A percentile compares a stretch with the other conserved stretches of the same genome.
Evolutionary conservation across 352 stramenopile genomes (phyloP).

Genomic region (Pythium coloratum): DNA sequence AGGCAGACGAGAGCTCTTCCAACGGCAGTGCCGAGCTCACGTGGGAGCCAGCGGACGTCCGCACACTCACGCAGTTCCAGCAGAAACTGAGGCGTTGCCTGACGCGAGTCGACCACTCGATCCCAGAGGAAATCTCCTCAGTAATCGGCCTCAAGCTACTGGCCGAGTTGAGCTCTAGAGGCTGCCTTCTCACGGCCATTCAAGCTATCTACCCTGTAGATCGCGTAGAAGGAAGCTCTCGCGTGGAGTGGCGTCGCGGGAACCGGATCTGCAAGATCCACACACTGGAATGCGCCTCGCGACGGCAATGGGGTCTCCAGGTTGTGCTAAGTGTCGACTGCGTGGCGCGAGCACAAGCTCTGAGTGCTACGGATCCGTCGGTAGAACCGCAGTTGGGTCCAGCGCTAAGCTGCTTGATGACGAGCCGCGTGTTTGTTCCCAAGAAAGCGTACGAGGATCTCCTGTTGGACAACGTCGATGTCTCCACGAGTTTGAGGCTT

Average conservation of each 20-base stretch:
- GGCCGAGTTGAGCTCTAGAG: not conserved
- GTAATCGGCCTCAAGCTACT: not conserved
- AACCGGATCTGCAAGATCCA: conserved; percentile 36
- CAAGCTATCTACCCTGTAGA: conserved; percentile 22
- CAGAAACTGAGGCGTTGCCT: conserved; percentile 5
- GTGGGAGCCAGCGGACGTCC: conserved; percentile 17
- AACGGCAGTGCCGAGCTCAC: not conserved
- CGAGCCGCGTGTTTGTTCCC: conserved; percentile 33
- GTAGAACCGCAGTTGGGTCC: conserved; percentile 11
- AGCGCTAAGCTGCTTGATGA: conserved; percentile 10
- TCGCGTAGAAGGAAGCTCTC: not conserved
- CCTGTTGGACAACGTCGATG: not conserved
- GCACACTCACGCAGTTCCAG: conserved; percentile 8
- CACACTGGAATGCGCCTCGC: conserved; percentile 26
- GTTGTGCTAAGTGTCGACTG: conserved; percentile 23
- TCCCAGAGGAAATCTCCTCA: not conserved
- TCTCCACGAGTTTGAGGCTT: not conserved
- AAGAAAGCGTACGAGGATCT: conserved; percentile 32
- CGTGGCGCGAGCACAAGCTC: conserved; percentile 13
- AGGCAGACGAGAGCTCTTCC: not conserved
- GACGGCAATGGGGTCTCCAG: conserved; percentile 41
- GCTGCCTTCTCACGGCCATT: conserved; percentile 21
- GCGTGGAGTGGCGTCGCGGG: conserved; percentile 33
- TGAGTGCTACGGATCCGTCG: not conserved
- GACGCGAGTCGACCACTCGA: not conserved